A percentile compares a stretch with the other conserved stretches of the same genome.
Evolutionary conservation across 1,284 basidiomycete genomes (phyloP).

Genomic region (Amylostereum areolatum): DNA sequence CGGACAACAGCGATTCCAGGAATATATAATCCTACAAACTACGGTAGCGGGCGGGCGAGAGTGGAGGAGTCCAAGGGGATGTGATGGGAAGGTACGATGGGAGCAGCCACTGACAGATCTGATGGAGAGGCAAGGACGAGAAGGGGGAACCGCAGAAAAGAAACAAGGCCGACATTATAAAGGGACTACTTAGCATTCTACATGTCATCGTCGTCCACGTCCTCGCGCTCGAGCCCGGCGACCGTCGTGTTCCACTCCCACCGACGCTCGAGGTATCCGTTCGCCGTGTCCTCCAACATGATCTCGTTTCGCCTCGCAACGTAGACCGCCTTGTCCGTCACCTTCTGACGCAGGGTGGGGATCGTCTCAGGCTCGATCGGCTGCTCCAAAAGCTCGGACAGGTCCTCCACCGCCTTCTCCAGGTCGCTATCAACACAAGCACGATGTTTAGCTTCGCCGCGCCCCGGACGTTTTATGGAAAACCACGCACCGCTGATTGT

Average conservation of each 20-base stretch:
- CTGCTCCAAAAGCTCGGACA: slow-evolving; percentile 88
- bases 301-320: slow-evolving; percentile 96
- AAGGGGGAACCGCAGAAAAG: too few relatives aligned
- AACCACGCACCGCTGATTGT: slow-evolving; percentile 77
- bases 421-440: slow-evolving; percentile 58
- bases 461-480: slow-evolving; percentile 2
- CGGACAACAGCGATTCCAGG: too few relatives aligned
- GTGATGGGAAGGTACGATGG: too few relatives aligned
- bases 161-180: too few relatives aligned
- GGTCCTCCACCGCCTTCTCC: slow-evolving; percentile 91
- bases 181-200: too few relatives aligned
- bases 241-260: slow-evolving; percentile 71
- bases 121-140: too few relatives aligned
- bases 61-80: too few relatives aligned
- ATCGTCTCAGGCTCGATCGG: slow-evolving; percentile 87
- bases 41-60: too few relatives aligned
- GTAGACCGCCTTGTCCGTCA: slow-evolving; percentile 96
- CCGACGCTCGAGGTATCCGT: slow-evolving; percentile 84
- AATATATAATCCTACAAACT: too few relatives aligned
- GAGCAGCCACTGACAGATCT: too few relatives aligned
- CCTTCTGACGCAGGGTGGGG: slow-evolving; percentile 79
- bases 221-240: slow-evolving; percentile 47
- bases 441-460: neutral
- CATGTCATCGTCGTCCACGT: neutral
- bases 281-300: slow-evolving; percentile 89